Evolutionary conservation across 2,329 filamentous ascomycete species (phyloP), one percentile per base, ranked within the genome.

Genomic region (Fusarium cicatricum): DNA sequence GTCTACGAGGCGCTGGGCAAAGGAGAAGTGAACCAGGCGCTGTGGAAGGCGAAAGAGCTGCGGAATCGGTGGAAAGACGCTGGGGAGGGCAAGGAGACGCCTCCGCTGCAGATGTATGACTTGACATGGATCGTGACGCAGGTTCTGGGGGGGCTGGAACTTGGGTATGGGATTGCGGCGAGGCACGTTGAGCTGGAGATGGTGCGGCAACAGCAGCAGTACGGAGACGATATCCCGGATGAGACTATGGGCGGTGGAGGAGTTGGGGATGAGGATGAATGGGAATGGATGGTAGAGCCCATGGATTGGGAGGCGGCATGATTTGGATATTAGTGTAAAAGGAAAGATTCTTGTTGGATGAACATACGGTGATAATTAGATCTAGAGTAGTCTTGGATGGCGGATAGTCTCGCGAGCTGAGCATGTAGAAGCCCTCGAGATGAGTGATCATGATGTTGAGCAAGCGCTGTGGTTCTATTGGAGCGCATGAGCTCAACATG

Each of bases 51-150:
- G 1, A 91, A 91, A 69, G 87, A 90, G 60, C 79, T 90, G 51
- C 78, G 89, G 2, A 91, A 91, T 62, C 78, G 85, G 10, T 91
- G 89, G 89, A 91, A 91, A 74, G 84, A 87, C 48, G 86, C 83
- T 0, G 84, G 86, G 32, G 79, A 83, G 50, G 73, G 70, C 1
- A 64, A 65, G 8, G 71, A 72, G 61, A 75, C 70, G 46, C 71
- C 69, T 50, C 71, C 68, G 17, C 74, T 91, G 3, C 80, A 82
- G 53, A 82, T 84, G 59, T 86, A 90, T 62, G 82, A 89, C 48
- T 74, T 91, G 11, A 80, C 84, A 19, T 76, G 75, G 48, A 89
- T 91, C 58, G 74, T 91, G 2, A 71, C 74, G 5, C 75, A 75
- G 7, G 80, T 91, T 10, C 78, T 90, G 45, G 64, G 60, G 0